These are phyloP conservation scores for Fusarium globosum DNA, from an alignment of 2,329 filamentous ascomycete genomes.

Conservation along the genomic window DNA sequence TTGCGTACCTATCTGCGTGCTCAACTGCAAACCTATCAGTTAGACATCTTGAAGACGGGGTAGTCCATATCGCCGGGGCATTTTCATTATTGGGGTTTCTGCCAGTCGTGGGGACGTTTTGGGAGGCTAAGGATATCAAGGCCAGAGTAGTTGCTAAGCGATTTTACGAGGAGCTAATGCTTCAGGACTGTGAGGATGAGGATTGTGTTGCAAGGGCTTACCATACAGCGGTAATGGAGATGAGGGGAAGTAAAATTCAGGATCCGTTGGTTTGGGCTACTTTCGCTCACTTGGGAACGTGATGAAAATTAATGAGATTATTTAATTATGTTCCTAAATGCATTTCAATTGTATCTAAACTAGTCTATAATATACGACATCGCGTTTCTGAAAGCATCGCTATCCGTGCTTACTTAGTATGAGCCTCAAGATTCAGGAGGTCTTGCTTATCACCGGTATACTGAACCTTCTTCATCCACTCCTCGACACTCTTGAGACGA, in stretches of 20 bases:
- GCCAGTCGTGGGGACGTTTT: background rate
- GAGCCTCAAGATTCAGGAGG: background rate
- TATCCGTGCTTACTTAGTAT: background rate
- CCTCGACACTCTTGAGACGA: background rate
- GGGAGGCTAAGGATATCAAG: accelerated
- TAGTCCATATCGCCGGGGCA: accelerated
- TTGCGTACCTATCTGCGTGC: background rate
- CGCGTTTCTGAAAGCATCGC: background rate
- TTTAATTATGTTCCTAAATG: too few species aligned
- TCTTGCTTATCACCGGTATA: background rate
- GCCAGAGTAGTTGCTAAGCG: background rate
- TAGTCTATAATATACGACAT: too few species aligned
- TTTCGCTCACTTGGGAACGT: background rate
- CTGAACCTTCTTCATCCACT: background rate
- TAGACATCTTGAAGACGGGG: accelerated
- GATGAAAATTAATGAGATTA: too few species aligned
- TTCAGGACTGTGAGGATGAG: accelerated
- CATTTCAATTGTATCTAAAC: too few species aligned
- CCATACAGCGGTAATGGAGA: background rate
- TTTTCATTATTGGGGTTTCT: background rate
- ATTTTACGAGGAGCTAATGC: background rate
- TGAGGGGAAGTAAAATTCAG: accelerated
- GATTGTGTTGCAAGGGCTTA: background rate
- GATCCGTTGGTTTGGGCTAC: background rate
- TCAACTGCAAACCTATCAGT: accelerated